These are phyloP conservation scores for Porogramme epimiltina DNA, from an alignment of 1,284 basidiomycete genomes.

Conservation along the genomic window DNA sequence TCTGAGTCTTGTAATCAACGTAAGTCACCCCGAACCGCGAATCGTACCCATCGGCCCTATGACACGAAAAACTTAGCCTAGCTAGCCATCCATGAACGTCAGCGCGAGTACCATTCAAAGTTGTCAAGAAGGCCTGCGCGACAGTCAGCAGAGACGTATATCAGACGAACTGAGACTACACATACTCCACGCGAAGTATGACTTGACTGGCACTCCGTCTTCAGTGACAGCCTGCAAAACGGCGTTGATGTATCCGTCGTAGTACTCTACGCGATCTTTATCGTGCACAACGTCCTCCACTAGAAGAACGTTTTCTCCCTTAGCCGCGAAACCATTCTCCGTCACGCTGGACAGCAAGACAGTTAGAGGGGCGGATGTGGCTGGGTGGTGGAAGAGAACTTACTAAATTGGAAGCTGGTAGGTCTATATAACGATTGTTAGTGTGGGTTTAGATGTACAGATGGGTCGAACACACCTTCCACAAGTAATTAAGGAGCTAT, in stretches of 20 bases:
- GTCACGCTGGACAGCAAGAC: constrained; percentile 51
- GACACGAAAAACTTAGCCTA: neutral
- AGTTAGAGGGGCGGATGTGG: neutral
- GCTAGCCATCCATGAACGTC: neutral
- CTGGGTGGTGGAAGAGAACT: constrained; percentile 14
- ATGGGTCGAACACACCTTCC: constrained; percentile 45
- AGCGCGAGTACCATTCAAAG: constrained; percentile 75
- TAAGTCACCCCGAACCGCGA: constrained; percentile 68
- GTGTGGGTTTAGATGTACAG: neutral
- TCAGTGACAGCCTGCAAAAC: constrained; percentile 58
- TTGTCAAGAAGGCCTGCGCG: constrained; percentile 65
- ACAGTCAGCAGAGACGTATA: neutral
- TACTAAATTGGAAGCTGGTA: constrained; percentile 71
- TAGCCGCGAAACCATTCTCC: constrained; percentile 74
- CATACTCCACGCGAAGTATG: constrained; percentile 75
- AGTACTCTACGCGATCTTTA: constrained; percentile 67
- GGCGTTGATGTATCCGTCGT: constrained; percentile 60
- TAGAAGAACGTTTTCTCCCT: constrained; percentile 58
- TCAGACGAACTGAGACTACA: constrained; percentile 1
- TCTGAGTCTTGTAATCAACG: constrained; percentile 69
- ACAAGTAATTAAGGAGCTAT: constrained; percentile 40
- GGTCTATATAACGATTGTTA: constrained; percentile 35
- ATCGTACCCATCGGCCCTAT: constrained; percentile 60
- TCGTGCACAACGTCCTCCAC: constrained; percentile 62
- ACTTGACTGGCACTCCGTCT: constrained; percentile 66